phyloP scores from a whole-genome alignment of 192 early-diverging fungal species.

The Phycomyces blakesleeanus region DNA sequence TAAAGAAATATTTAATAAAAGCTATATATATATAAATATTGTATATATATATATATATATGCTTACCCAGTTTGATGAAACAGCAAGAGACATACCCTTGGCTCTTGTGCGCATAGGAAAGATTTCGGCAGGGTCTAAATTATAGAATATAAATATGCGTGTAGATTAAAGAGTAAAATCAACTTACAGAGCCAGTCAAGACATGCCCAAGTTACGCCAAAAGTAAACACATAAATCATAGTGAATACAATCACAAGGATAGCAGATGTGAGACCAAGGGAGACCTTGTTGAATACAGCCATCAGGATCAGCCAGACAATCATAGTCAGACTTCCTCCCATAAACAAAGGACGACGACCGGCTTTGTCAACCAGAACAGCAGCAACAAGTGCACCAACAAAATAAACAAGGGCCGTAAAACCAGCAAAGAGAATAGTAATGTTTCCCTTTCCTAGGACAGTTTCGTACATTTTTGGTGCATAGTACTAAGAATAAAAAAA shows the following conservation, averaged over 20 bases:
- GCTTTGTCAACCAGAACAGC: conserved; percentile 11
- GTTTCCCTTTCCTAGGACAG: conserved; percentile 9
- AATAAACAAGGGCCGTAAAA: conserved; percentile 18
- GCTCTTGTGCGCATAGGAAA: conserved; percentile 81
- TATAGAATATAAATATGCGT: too few relatives aligned
- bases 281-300: conserved; percentile 20
- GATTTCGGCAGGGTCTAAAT: conserved; percentile 73
- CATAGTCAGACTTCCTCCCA: conserved; percentile 21
- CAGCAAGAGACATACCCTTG: conserved; percentile 77
- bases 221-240: conserved; percentile 16
- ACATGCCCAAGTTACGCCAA: conserved; percentile 23
- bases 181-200: conserved; percentile 15
- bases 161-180: not conserved
- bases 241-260: conserved; percentile 14
- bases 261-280: conserved; percentile 15
- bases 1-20: not conserved
- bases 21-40: not conserved
- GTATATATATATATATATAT: not conserved
- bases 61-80: conserved; percentile 79
- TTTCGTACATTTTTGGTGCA: conserved; percentile 26
- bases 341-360: conserved; percentile 25
- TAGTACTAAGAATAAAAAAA: conserved; percentile 16
- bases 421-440: conserved; percentile 11
- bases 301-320: conserved; percentile 26
- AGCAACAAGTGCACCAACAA: conserved; percentile 14